These are phyloP conservation scores for Zoysia japonica DNA, from an alignment of 176 grass and related monocot genomes.

Conservation along the genomic window DNA sequence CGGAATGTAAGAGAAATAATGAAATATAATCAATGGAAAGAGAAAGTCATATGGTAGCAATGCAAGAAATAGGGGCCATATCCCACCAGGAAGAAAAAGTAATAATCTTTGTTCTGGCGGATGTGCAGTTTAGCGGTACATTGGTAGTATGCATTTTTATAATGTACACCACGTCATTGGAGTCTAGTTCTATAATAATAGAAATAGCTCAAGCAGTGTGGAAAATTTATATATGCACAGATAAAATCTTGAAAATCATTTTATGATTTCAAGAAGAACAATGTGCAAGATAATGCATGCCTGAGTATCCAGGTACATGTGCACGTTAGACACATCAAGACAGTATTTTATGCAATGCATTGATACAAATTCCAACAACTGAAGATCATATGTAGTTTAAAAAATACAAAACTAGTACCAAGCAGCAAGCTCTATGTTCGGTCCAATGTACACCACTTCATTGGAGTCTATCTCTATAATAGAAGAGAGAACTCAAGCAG, in stretches of 20 bases:
- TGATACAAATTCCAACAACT: neutral
- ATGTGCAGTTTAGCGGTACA: too few species aligned
- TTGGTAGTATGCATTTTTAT: neutral
- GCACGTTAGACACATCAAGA: neutral
- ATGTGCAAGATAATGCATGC: conserved; percentile 35
- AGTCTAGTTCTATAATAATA: conserved; percentile 40
- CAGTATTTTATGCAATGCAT: neutral
- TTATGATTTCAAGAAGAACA: conserved; percentile 43
- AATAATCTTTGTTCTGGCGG: neutral
- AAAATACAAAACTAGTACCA: neutral
- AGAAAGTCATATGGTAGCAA: too few species aligned
- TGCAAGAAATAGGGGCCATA: too few species aligned
- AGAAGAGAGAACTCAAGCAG: conserved; percentile 60
- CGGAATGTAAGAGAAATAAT: neutral
- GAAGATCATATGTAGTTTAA: neutral
- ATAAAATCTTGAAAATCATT: conserved; percentile 46
- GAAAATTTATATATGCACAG: conserved; percentile 47
- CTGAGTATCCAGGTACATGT: neutral
- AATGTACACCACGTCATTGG: conserved; percentile 46
- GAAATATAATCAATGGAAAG: neutral
- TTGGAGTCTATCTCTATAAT: conserved; percentile 46
- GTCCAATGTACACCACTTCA: conserved; percentile 36
- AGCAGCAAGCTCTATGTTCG: neutral
- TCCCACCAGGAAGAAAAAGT: too few species aligned
- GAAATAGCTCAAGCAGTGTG: conserved; percentile 60